Percentiles rank a stretch among this genome's conserved stretches.
phyloP scores from a whole-genome alignment of 495 filamentous ascomycete genomes.

The Hapsidospora chrysogenum region DNA sequence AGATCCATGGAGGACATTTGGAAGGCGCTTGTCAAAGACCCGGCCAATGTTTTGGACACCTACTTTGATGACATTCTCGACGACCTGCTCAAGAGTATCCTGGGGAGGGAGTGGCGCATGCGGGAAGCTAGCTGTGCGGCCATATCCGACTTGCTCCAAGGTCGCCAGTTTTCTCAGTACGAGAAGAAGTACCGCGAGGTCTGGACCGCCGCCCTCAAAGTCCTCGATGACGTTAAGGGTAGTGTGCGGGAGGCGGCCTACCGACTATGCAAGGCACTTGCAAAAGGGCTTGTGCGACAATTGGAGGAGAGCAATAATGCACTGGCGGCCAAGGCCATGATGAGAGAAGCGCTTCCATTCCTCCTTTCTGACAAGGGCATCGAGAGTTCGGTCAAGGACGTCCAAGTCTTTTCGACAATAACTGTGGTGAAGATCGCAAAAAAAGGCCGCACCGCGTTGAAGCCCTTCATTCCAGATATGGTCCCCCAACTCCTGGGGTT shows the following conservation, averaged over 20 bases:
- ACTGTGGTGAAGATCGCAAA: conserved; percentile 82
- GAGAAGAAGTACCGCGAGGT: conserved; percentile 71
- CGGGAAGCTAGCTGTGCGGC: conserved; percentile 85
- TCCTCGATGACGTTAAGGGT: conserved; percentile 87
- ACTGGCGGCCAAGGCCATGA: conserved; percentile 55
- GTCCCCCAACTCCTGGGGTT: conserved; percentile 65
- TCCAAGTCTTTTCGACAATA: conserved; percentile 53
- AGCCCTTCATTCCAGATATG: conserved; percentile 65
- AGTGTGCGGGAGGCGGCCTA: conserved; percentile 69
- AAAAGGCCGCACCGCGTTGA: conserved; percentile 54
- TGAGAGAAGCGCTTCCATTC: conserved; percentile 75
- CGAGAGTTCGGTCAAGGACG: conserved; percentile 73
- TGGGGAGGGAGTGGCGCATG: conserved; percentile 83
- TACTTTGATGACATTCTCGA: conserved; percentile 76
- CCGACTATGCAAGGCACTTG: conserved; percentile 65
- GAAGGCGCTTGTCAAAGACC: conserved; percentile 79
- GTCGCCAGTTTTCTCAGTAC: conserved; percentile 58
- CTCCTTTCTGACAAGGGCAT: conserved; percentile 76
- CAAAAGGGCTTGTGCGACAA: conserved; percentile 63
- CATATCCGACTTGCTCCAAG: conserved; percentile 69
- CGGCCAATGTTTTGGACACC: conserved; percentile 48
- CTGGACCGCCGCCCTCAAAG: conserved; percentile 67
- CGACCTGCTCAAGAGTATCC: conserved; percentile 67
- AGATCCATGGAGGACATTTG: conserved; percentile 95
- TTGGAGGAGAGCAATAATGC: conserved; percentile 67